These are phyloP conservation scores for Edaphochlamys debaryana DNA, from an alignment of 139 green algal species.

Conservation along the genomic window DNA sequence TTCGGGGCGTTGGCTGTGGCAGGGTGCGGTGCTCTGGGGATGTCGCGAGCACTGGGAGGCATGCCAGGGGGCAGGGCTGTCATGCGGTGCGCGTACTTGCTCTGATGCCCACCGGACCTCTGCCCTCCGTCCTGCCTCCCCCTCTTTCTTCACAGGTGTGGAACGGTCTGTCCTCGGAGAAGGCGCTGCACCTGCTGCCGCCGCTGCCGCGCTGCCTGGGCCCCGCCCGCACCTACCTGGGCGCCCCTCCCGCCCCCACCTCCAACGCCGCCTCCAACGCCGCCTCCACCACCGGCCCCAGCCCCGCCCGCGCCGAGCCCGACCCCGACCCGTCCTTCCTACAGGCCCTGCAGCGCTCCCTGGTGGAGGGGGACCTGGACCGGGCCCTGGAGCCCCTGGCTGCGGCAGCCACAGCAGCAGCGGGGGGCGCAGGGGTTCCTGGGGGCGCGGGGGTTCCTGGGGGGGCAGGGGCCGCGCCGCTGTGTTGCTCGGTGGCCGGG, in stretches of 20 bases:
- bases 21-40: no score
- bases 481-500: constrained; percentile 3
- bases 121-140: no score
- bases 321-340: constrained; percentile 40
- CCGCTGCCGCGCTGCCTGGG: constrained; percentile 49
- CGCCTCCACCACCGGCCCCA: not conserved
- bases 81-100: no score
- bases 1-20: no score
- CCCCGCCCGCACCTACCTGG: constrained; percentile 25
- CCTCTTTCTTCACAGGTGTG: constrained; percentile 26
- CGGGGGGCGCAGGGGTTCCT: not conserved
- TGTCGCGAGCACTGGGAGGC: no score
- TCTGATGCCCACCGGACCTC: no score
- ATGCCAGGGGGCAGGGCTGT: no score
- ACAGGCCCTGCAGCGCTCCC: constrained; percentile 20
- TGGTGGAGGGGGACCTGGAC: constrained; percentile 43
- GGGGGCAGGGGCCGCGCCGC: not conserved
- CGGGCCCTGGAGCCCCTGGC: constrained; percentile 11
- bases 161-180: constrained; percentile 35
- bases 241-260: not conserved
- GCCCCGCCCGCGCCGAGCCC: not conserved
- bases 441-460: not conserved
- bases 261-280: not conserved
- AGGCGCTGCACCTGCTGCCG: constrained; percentile 69
- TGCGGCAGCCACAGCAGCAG: not conserved